Evolutionary conservation across 1,139 yeast genomes (phyloP).

Genomic region (Suhomyces wounanorum): DNA sequence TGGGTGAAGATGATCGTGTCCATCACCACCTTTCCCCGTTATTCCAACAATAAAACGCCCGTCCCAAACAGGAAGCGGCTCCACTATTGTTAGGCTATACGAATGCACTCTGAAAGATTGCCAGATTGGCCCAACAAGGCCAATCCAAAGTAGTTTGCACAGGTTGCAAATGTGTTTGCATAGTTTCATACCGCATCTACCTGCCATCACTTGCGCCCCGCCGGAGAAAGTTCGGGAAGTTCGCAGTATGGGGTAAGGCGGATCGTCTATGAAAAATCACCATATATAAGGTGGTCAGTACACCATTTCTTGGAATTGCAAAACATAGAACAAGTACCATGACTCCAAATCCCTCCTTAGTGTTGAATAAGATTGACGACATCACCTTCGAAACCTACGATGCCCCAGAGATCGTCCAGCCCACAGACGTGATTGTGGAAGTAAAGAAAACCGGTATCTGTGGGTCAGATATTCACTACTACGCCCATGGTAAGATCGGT

Average conservation of each 20-base stretch:
- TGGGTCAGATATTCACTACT: constrained; percentile 86
- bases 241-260: constrained; percentile 10
- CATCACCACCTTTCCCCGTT: too few relatives aligned
- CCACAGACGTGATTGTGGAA: constrained; percentile 71
- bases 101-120: too few relatives aligned
- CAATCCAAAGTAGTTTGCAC: neutral
- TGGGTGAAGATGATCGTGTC: too few relatives aligned
- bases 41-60: too few relatives aligned
- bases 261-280: neutral
- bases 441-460: constrained; percentile 84
- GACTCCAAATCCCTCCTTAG: constrained; percentile 62
- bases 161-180: neutral
- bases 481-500: constrained; percentile 78
- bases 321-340: neutral
- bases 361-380: constrained; percentile 63
- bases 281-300: neutral
- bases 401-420: constrained; percentile 60
- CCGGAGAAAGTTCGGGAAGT: constrained; percentile 8
- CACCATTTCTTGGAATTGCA: neutral
- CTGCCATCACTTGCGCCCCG: constrained; percentile 1
- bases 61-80: too few relatives aligned
- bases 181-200: neutral
- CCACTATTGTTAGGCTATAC: too few relatives aligned
- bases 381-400: constrained; percentile 68
- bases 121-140: too few relatives aligned